These are phyloP conservation scores for Nakaseomyces sp. DNA, from an alignment of 1,139 yeast species.

Conservation along the genomic window DNA sequence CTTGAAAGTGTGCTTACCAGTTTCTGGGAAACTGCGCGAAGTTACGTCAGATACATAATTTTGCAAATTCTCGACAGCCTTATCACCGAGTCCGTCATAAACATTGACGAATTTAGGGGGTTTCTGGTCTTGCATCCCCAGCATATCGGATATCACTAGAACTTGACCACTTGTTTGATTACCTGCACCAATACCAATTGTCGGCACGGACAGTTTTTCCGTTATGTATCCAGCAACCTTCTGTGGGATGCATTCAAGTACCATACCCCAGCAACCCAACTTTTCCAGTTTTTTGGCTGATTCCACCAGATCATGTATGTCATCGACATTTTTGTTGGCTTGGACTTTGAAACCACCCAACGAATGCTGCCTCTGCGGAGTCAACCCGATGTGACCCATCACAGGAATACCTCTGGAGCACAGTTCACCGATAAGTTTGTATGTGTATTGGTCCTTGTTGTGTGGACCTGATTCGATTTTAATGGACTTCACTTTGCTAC, in stretches of 20 bases:
- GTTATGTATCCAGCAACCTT: slow-evolving; percentile 64
- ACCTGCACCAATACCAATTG: slow-evolving; percentile 96
- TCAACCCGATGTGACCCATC: slow-evolving; percentile 85
- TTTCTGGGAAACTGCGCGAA: slow-evolving; percentile 47
- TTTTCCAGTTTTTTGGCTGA: slow-evolving; percentile 65
- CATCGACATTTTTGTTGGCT: slow-evolving; percentile 47
- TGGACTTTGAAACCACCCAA: slow-evolving; percentile 86
- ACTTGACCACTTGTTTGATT: slow-evolving; percentile 80
- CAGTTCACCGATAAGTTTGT: slow-evolving; percentile 20
- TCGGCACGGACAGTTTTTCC: slow-evolving; percentile 52
- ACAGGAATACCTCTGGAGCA: slow-evolving; percentile 69
- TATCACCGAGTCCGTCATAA: slow-evolving; percentile 46
- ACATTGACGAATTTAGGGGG: slow-evolving; percentile 71
- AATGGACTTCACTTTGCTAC: slow-evolving; percentile 63
- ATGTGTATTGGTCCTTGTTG: slow-evolving; percentile 31
- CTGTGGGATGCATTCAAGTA: slow-evolving; percentile 82
- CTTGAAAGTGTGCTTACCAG: slow-evolving; percentile 56
- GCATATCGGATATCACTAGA: slow-evolving; percentile 72
- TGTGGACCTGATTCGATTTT: slow-evolving; percentile 85
- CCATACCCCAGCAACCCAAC: slow-evolving; percentile 69
- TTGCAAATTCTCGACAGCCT: slow-evolving; percentile 45
- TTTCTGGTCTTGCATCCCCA: slow-evolving; percentile 61
- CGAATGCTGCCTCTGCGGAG: slow-evolving; percentile 77
- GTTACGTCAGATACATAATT: slow-evolving; percentile 55
- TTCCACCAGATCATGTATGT: slow-evolving; percentile 51